Conservation (phyloP, 371 early-diverging fungal species). For the Smittium mucronatum region DNA sequence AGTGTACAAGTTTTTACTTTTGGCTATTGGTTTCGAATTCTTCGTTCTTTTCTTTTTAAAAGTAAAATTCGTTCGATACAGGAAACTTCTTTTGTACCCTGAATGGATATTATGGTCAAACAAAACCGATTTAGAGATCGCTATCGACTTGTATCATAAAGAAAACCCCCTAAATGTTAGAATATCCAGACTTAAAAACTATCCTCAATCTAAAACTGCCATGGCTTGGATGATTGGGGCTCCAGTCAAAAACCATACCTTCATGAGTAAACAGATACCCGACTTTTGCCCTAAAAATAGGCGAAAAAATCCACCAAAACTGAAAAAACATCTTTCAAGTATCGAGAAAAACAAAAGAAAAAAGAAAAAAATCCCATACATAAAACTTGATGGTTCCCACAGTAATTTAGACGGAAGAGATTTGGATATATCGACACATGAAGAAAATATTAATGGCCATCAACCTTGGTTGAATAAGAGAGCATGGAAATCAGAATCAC, state of each 20-base stretch:
- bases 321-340: neutral
- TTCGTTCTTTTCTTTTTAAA: constrained; percentile 31
- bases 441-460: neutral
- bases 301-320: neutral
- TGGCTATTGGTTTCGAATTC: constrained; percentile 27
- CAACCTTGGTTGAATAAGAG: neutral
- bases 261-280: neutral
- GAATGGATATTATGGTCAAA: constrained; percentile 31
- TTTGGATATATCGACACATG: neutral
- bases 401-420: too few relatives aligned
- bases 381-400: neutral
- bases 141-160: constrained; percentile 15
- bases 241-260: neutral
- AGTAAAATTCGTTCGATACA: constrained; percentile 25
- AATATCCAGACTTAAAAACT: neutral
- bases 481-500: neutral
- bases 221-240: neutral
- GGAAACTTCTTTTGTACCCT: constrained; percentile 27
- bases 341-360: neutral
- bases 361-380: neutral
- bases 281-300: neutral
- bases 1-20: constrained; percentile 21
- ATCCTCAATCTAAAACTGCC: neutral
- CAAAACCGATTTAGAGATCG: constrained; percentile 29
- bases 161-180: neutral